Evolutionary conservation across 208 protist genomes (phyloP).

Genomic region (Herpetomonas tarakana): DNA sequence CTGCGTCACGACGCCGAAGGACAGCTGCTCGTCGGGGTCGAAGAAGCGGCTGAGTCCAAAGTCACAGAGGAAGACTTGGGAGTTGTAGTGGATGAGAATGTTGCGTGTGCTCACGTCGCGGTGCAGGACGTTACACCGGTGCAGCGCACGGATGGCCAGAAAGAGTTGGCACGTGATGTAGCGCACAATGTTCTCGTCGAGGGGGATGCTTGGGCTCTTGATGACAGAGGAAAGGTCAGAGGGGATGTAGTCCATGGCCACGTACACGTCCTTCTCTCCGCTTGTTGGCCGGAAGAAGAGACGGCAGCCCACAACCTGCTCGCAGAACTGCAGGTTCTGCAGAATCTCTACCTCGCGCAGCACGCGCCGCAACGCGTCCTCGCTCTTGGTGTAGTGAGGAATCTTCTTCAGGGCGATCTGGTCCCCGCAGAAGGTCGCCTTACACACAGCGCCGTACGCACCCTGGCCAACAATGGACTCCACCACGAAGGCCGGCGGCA

Average conservation of each 20-base stretch:
- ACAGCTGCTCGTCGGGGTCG: constrained; percentile 91
- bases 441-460: constrained; percentile 92
- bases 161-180: constrained; percentile 88
- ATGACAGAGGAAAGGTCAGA: constrained; percentile 81
- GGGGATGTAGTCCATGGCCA: constrained; percentile 90
- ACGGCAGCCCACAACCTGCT: constrained; percentile 84
- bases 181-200: constrained; percentile 78
- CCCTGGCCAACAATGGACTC: constrained; percentile 92
- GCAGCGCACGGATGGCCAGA: constrained; percentile 87
- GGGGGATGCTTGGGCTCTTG: constrained; percentile 67
- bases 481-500: constrained; percentile 82
- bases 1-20: constrained; percentile 90
- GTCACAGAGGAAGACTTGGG: constrained; percentile 89
- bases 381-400: constrained; percentile 79
- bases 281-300: constrained; percentile 85
- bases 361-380: constrained; percentile 79
- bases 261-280: constrained; percentile 92
- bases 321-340: constrained; percentile 84
- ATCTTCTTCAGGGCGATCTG: constrained; percentile 91
- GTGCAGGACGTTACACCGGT: constrained; percentile 77
- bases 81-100: constrained; percentile 87
- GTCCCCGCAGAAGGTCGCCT: constrained; percentile 75
- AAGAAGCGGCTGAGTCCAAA: constrained; percentile 92
- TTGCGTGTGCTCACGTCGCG: constrained; percentile 89
- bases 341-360: constrained; percentile 87